Conservation (phyloP, 768 basidiomycete species). For the Leccinum rimulosum region DNA sequence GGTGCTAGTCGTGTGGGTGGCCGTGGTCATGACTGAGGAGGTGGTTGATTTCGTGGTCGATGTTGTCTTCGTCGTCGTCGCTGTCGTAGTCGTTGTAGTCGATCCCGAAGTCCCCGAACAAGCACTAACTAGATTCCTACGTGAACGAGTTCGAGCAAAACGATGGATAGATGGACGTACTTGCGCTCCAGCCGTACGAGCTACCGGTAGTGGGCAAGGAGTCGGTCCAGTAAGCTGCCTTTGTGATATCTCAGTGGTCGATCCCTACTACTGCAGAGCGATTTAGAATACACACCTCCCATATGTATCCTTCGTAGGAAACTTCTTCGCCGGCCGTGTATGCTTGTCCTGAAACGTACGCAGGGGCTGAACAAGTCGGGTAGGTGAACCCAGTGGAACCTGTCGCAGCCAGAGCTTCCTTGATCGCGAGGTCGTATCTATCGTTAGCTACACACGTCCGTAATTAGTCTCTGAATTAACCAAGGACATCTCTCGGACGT, state of each 20-base stretch:
- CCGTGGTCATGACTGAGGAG: conserved; percentile 12
- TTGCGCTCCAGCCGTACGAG: conserved; percentile 62
- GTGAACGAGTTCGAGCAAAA: background rate
- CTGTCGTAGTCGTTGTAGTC: background rate
- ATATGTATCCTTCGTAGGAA: conserved; percentile 60
- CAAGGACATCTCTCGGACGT: conserved; percentile 1
- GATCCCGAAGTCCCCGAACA: conserved; percentile 14
- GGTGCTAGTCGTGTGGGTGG: conserved; percentile 11
- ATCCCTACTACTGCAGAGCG: background rate
- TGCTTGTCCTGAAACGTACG: conserved; percentile 45
- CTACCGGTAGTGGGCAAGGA: conserved; percentile 44
- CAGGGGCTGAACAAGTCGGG: conserved; percentile 56
- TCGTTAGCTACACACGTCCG: conserved; percentile 43
- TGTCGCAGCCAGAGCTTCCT: conserved; percentile 54
- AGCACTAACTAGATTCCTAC: conserved; percentile 19
- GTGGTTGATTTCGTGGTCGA: conserved; percentile 16
- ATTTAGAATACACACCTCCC: conserved; percentile 43
- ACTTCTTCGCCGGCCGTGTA: conserved; percentile 54
- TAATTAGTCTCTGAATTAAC: conserved; percentile 4
- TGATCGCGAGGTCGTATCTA: conserved; percentile 59
- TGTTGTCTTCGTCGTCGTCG: background rate
- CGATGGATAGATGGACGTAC: conserved; percentile 36
- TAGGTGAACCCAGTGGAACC: conserved; percentile 70
- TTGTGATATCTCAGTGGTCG: background rate
- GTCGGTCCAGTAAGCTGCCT: conserved; percentile 64